These are phyloP conservation scores for Hypoxylon sp. DNA, from an alignment of 2,329 filamentous ascomycete genomes.

Conservation along the genomic window DNA sequence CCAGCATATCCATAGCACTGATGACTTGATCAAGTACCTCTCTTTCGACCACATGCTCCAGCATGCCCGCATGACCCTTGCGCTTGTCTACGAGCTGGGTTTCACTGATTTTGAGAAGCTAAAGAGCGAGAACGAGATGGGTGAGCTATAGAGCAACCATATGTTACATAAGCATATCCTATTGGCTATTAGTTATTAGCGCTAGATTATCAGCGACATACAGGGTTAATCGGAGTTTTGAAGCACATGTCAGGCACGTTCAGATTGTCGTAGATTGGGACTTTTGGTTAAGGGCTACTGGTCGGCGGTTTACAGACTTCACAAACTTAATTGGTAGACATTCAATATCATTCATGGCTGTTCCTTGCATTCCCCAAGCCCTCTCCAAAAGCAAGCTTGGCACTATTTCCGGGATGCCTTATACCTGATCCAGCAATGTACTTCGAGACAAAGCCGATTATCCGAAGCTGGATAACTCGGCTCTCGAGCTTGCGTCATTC, in stretches of 20 bases:
- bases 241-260: neutral
- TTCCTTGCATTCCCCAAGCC: conserved; percentile 7
- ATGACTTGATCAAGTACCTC: conserved; percentile 79
- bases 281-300: neutral
- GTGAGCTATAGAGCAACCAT: conserved; percentile 55
- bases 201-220: conserved; percentile 18
- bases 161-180: neutral
- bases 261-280: conserved; percentile 20
- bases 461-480: conserved; percentile 33
- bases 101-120: conserved; percentile 76
- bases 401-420: neutral
- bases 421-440: neutral
- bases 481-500: conserved; percentile 41
- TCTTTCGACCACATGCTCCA: conserved; percentile 94
- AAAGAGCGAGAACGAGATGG: conserved; percentile 53
- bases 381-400: neutral
- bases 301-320: conserved; percentile 9
- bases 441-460: conserved; percentile 36
- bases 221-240: conserved; percentile 27
- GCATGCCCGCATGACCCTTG: conserved; percentile 87
- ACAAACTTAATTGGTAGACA: conserved; percentile 16
- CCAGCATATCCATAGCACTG: conserved; percentile 77
- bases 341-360: conserved; percentile 8
- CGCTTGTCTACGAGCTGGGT: conserved; percentile 86
- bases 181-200: neutral